Evolutionary conservation across 1,284 basidiomycete genomes (phyloP), one percentile per base, ranked within the genome.

Genomic region (Naganishia sp.): DNA sequence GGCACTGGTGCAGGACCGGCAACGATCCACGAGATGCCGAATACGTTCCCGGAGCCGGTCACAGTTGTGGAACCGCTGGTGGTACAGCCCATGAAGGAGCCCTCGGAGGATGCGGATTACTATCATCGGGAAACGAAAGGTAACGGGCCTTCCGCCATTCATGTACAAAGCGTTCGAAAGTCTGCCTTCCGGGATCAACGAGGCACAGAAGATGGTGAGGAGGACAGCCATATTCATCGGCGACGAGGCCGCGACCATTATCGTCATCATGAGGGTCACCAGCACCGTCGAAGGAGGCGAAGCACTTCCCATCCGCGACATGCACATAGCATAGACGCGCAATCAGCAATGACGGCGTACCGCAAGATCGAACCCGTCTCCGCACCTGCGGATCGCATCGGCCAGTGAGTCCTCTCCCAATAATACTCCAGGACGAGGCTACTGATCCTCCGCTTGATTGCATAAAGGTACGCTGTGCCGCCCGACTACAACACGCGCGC

Each of bases 381-480:
- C 21, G 42, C 28, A 16, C 49, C 56, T 1, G 65, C 65, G 21
- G 65, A 66, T 42, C 48, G 49, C 31, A 33, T 48, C 21, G 65
- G 65, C 21, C n/a, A 36, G 65, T 66, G n/a, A 31, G 65, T 66
- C 21, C 6, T 21, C 6, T 7, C 9, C 1, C 0, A 15, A 3
- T 18, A 6, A 0, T 15, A 7, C 18, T 28, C 48, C 43, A 5
- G 16, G 6, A 16, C 15, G 31, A 48, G 6, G 16, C 13, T 7
- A 13, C 16, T 57, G 15, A 6, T 15, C 11, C 2, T 39, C 36
- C 13, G 36, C 13, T 13, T 39, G n/a, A 57, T 36, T 10, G 16
- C 6, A 15, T 21, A 25, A 39, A 66, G 65, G 33, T 66, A 66
- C n/a, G 65, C 65, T 18, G 21, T 60, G 11, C 65, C 65, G 23